Evolutionary conservation across 148 eudicot species (phyloP), one percentile per base, ranked within the genome.

Genomic region (Diospyros kaki): DNA sequence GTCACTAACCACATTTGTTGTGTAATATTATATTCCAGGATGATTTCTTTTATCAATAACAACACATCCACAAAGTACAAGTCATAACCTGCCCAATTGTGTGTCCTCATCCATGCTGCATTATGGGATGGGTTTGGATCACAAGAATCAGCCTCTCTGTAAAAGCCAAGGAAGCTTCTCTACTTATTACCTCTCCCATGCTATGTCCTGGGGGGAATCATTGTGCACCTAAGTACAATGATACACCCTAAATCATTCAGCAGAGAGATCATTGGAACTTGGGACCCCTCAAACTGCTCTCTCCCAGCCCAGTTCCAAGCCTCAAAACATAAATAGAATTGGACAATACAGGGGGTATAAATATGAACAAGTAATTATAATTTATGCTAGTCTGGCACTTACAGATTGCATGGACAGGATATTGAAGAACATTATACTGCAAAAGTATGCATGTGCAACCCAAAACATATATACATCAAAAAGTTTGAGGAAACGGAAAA

Each of bases 201-300:
- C 12, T 14, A 11, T 53, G 9, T 14, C 12, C 56, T 53, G 12
- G 12, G 12, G 3, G 9, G 11, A 14, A 53, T 11, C 56, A 11
- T 53, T 10, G 56, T 53, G 56, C 11, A 53, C 56, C 28, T 28
- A 53, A 14, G 56, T 53, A 11, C 12, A 10, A 2, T 14, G 13
- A 53, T 6, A 53, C 11, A 11, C 56, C 15, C 10, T 10, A 53
- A 53, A 53, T 13, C 63, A 59, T 59, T 17, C 63, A 17, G 39
- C 3, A 59, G 39, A 59, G 18, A 28, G 28, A 28, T 28, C 28
- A 28, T 28, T 28, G 63, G 63, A 13, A 56, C 39, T 59, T 59
- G 63, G 63, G 63, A 48, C 63, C 63, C 63, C 63, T 59, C 63
- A 59, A 59, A 56, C 59, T 12, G 59, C 59, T 12, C 2, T 59